Evolutionary conservation across 2,329 filamentous ascomycete species (phyloP), one percentile per base, ranked within the genome.

Genomic region (Lachnellula occidentalis): DNA sequence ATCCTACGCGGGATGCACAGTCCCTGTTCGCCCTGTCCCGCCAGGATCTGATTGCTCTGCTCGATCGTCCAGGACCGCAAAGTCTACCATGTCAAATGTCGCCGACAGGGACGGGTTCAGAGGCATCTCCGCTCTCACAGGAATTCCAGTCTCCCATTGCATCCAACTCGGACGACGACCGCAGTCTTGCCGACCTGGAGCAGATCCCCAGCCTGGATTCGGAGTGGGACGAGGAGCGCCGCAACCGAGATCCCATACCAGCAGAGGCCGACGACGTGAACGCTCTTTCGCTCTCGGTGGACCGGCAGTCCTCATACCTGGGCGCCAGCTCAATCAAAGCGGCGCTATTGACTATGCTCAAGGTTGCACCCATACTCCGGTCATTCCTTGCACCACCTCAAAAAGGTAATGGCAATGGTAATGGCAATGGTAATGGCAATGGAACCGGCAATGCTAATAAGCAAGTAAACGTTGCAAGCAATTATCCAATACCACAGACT

Each of bases 281-380:
- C 66, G 85, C 84, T 0, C 73, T 89, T 2, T 88, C 85, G 66
- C 78, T 69, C 9, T 67, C 67, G n/a, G 64, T 69, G 5, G 80
- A 87, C 54, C 79, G 83, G 43, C 80, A 83, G 31, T 74, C 80
- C 2, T 84, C 86, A 2, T 90, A 90, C 64, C 74, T 90, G 3
- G 86, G 86, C 1, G 84, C 87, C 15, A 90, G 87, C 0, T 90
- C 86, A 5, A 86, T 90, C 65, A 87, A 87, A 64, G 86, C 86
- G 1, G 86, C 86, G 1, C 75, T 90, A 36, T 82, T 87, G 71
- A 86, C 88, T 46, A 89, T 90, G 67, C 62, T 69, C 12, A 61
- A 74, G 69, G 74, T 80, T 45, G 78, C 78, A 53, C 80, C 80
- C 2, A 72, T 74, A 17, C 74, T 75, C 27, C 71, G 73, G 41